Evolutionary conservation across 306 rosid genomes (phyloP).

Genomic region (Cyamopsis tetragonoloba): DNA sequence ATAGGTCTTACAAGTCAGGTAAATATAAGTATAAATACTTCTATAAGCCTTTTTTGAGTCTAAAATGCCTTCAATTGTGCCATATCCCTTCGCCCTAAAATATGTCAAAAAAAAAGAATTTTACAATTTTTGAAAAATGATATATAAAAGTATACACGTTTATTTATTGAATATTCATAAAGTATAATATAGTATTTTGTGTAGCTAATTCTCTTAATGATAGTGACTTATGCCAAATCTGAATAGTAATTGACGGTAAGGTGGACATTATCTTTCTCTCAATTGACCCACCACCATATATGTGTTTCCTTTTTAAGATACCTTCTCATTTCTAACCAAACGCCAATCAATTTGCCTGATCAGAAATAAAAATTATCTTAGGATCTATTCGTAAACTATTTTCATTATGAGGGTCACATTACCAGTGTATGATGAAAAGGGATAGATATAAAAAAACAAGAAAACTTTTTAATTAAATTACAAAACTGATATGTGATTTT

Average conservation of each 20-base stretch:
- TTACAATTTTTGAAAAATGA: neutral
- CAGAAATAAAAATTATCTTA: neutral
- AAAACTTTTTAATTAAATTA: slow-evolving; percentile 22
- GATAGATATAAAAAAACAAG: slow-evolving; percentile 18
- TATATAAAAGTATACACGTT: too few species aligned
- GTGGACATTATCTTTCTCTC: slow-evolving; percentile 20
- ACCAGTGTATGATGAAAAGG: neutral
- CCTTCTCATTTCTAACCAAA: neutral
- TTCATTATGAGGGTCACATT: slow-evolving; percentile 13
- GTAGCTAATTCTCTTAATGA: neutral
- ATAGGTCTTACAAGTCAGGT: too few species aligned
- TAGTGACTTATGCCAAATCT: neutral
- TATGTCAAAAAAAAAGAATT: too few species aligned
- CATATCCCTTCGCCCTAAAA: too few species aligned
- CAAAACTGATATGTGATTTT: slow-evolving; percentile 23
- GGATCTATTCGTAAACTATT: neutral
- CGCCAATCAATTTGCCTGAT: neutral
- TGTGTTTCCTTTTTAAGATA: neutral
- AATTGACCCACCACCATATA: slow-evolving; percentile 28
- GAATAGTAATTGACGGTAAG: neutral
- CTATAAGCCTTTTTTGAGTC: too few species aligned
- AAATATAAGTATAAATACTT: too few species aligned
- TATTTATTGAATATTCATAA: too few species aligned
- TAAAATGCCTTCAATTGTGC: too few species aligned
- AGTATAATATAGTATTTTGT: neutral